Percentiles rank a stretch among this genome's conserved stretches.
Conservation (phyloP, 495 filamentous ascomycete species). For the Penicillium bovifimosum region DNA sequence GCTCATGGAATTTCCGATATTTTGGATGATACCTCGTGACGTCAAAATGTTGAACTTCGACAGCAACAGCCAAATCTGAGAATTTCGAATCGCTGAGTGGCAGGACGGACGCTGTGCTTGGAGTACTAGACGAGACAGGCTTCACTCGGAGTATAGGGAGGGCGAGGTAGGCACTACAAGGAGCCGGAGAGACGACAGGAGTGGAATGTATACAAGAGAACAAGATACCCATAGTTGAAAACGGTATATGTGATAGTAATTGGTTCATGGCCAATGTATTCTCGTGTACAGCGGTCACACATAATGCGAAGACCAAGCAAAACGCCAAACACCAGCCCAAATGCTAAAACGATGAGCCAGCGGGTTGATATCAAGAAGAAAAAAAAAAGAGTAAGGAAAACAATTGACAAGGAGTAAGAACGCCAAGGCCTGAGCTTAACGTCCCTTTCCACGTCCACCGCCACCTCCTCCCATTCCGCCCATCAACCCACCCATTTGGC, state of each 20-base stretch:
- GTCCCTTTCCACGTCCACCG: slow-evolving; percentile 36
- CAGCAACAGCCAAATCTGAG: no score
- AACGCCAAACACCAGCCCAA: slow-evolving; percentile 29
- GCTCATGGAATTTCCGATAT: no score
- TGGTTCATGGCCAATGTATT: slow-evolving; percentile 4
- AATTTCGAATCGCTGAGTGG: no score
- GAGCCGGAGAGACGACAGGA: no score
- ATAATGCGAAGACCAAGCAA: slow-evolving; percentile 15
- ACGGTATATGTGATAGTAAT: slow-evolving; percentile 2
- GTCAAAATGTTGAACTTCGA: no score
- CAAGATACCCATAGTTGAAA: neutral
- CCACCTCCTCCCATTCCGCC: slow-evolving; percentile 48
- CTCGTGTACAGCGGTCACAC: slow-evolving; percentile 10
- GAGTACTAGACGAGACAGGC: no score
- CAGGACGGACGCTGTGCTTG: no score
- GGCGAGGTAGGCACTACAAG: no score
- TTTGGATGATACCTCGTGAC: no score
- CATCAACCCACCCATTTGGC: slow-evolving; percentile 69
- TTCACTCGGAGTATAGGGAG: no score
- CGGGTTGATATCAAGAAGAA: slow-evolving; percentile 5
- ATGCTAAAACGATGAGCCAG: slow-evolving; percentile 25
- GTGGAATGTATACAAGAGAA: neutral
- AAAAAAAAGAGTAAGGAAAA: neutral
- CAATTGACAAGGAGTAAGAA: neutral
- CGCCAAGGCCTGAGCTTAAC: slow-evolving; percentile 19